Evolutionary conservation across 225 moss, liverwort and hornwort species (phyloP).

Genomic region (Sphagnum tenellum): DNA sequence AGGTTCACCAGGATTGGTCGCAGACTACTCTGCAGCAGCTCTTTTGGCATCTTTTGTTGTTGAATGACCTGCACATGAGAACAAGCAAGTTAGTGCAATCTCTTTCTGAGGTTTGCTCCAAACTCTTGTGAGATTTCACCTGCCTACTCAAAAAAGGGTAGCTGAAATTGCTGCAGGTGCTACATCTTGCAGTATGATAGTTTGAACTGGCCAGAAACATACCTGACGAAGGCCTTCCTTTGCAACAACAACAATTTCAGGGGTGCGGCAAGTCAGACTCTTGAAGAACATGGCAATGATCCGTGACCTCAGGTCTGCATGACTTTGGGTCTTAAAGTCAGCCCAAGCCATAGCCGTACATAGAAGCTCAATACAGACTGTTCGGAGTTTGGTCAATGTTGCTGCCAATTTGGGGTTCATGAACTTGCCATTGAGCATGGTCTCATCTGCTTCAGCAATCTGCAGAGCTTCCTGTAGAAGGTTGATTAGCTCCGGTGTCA

Average conservation of each 20-base stretch:
- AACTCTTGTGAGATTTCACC: too few species aligned
- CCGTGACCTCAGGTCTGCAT: slow-evolving; percentile 88
- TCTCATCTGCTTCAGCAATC: slow-evolving; percentile 95
- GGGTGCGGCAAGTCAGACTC: slow-evolving; percentile 93
- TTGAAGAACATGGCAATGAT: slow-evolving; percentile 99
- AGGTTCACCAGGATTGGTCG: slow-evolving; percentile 97
- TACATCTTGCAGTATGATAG: too few species aligned
- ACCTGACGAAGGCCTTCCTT: slow-evolving; percentile 99
- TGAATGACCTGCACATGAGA: slow-evolving; percentile 71
- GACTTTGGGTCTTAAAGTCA: slow-evolving; percentile 92
- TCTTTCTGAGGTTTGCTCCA: too few species aligned
- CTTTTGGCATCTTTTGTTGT: slow-evolving; percentile 99
- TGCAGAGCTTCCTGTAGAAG: slow-evolving; percentile 94
- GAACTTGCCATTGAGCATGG: slow-evolving; percentile 82
- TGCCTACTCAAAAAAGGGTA: too few species aligned
- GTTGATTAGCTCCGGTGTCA: slow-evolving; percentile 88
- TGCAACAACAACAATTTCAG: slow-evolving; percentile 98
- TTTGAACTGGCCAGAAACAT: not conserved
- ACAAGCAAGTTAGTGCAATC: too few species aligned
- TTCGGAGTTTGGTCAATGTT: slow-evolving; percentile 85
- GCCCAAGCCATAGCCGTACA: slow-evolving; percentile 99
- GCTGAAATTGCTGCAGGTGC: too few species aligned
- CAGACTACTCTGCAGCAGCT: slow-evolving; percentile 92
- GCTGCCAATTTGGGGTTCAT: slow-evolving; percentile 99
- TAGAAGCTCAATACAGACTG: slow-evolving; percentile 95